A percentile compares a stretch with the other conserved stretches of the same genome.
phyloP scores from a whole-genome alignment of 148 eudicot species.

The Euryodendron excelsum region DNA sequence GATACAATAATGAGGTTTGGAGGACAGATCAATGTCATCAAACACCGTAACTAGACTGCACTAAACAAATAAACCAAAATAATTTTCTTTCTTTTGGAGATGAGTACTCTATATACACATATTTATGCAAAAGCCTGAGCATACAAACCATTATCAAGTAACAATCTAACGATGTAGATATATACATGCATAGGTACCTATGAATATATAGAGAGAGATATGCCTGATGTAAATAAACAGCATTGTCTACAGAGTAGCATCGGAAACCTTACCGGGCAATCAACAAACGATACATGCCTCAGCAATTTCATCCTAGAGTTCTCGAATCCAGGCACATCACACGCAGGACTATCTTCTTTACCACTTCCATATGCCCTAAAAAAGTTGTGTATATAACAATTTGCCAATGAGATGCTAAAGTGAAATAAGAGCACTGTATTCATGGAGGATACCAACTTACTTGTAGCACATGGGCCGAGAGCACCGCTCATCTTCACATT shows the following conservation, averaged over 20 bases:
- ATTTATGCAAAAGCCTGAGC: background rate
- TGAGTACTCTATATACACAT: background rate
- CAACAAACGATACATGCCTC: conserved; percentile 95
- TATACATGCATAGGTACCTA: background rate
- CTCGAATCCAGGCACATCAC: conserved; percentile 97
- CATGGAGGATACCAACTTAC: conserved; percentile 34
- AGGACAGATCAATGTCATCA: background rate
- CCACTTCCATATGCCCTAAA: conserved; percentile 99
- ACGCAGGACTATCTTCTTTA: conserved; percentile 89
- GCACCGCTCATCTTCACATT: conserved; percentile 93
- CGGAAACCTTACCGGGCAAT: conserved; percentile 73
- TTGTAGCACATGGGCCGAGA: conserved; percentile 93
- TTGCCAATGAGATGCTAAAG: background rate
- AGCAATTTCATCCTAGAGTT: conserved; percentile 85
- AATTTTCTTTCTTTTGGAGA: background rate
- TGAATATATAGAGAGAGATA: background rate
- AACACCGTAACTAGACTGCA: background rate
- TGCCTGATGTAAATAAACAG: background rate
- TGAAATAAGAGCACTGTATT: background rate
- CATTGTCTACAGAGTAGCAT: background rate
- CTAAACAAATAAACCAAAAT: background rate
- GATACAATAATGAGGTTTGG: too few species aligned
- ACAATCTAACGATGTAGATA: background rate
- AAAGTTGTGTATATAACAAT: background rate
- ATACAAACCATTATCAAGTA: background rate